Evolutionary conservation across 306 rosid genomes (phyloP).

Genomic region (Hippophae rhamnoides): DNA sequence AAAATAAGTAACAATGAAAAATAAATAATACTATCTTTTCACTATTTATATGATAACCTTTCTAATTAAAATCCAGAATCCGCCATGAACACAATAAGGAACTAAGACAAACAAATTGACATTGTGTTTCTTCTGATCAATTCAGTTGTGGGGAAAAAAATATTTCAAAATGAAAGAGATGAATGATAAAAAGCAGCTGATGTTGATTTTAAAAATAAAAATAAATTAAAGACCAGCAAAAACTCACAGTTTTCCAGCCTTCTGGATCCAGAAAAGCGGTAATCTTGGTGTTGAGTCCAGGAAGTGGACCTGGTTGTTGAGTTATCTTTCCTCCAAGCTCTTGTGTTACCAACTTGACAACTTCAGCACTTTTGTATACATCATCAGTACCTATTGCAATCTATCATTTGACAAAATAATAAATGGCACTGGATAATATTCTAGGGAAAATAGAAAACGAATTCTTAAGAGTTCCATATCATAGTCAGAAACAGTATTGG

Average conservation of each 20-base stretch:
- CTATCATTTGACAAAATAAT: conserved; percentile 27
- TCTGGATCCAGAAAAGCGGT: conserved; percentile 83
- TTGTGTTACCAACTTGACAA: conserved; percentile 48
- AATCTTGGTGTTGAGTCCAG: conserved; percentile 83
- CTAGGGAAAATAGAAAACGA: background rate
- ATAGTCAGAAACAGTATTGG: background rate
- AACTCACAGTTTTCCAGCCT: conserved; percentile 97
- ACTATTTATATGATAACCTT: too few species aligned
- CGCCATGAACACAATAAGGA: too few species aligned
- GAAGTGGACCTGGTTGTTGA: conserved; percentile 78
- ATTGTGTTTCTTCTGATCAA: too few species aligned
- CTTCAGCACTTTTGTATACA: conserved; percentile 91
- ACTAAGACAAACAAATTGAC: too few species aligned
- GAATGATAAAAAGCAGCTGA: too few species aligned
- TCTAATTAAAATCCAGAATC: too few species aligned
- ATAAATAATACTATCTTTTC: too few species aligned
- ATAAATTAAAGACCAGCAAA: background rate
- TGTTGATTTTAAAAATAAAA: background rate
- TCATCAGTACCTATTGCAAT: conserved; percentile 89
- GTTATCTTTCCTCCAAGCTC: conserved; percentile 97
- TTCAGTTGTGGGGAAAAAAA: too few species aligned
- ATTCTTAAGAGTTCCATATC: background rate
- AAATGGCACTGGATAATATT: background rate
- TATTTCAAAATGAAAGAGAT: too few species aligned
- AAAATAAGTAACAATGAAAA: too few species aligned